Base-by-base conservation (phyloP, 1,284 basidiomycete species). In the Ganoderma sinense region DNA sequence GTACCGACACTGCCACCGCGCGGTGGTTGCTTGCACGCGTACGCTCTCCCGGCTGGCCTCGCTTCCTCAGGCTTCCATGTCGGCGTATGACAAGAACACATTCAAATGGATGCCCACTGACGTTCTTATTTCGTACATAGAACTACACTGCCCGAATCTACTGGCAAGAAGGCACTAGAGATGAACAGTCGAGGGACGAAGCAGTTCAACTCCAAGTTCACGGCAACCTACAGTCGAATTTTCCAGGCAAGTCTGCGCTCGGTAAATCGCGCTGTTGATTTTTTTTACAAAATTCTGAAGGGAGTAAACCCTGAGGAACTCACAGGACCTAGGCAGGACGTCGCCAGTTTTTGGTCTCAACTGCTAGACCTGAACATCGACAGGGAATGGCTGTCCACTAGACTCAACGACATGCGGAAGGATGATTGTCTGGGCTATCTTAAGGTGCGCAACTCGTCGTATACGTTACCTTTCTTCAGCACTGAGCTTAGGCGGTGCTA, bases 361-460 rank as follows among this genome's bases (percentile, higher is more conserved):
- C 78, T 89, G 5, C 82, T 91, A 31, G 78, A 82, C 43, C 79
- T 89, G 55, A 84, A 87, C 6, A 80, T 88, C 3, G 85, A 91
- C 71, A 78, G 80, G 26, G 78, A 80, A 16, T 88, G 84, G 65
- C 78, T 91, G 16, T 76, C 72, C 55, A 68, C 72, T 45, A 76
- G 74, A 41, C 62, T 86, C 10, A 70, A 65, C 4, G 73, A 74
- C n/a, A 23, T 84, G 10, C 68, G 77, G 33, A 79, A 78, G 60
- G 81, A 78, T 23, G 77, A 79, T 14, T 82, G 80, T 64, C 60
- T 83, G 20, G 77, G 75, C 2, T 64, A 62, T 13, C 66, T 75
- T 43, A 83, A 77, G 77, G 76, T 75, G 78, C 82, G 77, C 71
- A 41, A 33, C 39, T 16, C 8, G 73, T 58, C 31, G 11, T 39